phyloP scores from a whole-genome alignment of 495 filamentous ascomycete species.

The Aspergillus saccharolyticus region DNA sequence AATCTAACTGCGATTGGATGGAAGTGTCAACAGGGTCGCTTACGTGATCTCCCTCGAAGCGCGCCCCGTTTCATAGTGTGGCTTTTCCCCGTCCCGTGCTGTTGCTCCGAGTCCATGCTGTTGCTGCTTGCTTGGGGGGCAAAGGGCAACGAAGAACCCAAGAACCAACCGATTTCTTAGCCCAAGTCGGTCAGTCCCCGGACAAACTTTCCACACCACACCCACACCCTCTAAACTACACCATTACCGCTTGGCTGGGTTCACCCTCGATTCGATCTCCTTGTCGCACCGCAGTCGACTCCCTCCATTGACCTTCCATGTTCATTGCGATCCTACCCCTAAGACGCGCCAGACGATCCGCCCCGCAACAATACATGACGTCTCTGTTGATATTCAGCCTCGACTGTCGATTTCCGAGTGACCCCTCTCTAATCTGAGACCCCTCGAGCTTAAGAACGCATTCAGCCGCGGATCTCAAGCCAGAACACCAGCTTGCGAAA shows the following conservation, averaged over 20 bases:
- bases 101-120: constrained; percentile 3
- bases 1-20: neutral
- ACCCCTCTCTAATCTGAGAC: constrained; percentile 6
- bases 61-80: constrained; percentile 28
- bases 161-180: neutral
- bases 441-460: neutral
- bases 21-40: constrained; percentile 8
- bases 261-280: constrained; percentile 11
- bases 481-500: constrained; percentile 12
- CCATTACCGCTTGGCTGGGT: neutral
- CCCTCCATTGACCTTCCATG: neutral
- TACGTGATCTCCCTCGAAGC: constrained; percentile 31
- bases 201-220: neutral
- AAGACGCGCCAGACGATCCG: constrained; percentile 21
- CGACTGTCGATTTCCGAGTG: constrained; percentile 17
- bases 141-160: neutral
- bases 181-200: neutral
- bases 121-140: constrained; percentile 8
- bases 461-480: neutral
- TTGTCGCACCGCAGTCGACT: neutral
- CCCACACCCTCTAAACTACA: neutral
- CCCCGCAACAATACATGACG: constrained; percentile 37
- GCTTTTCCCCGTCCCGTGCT: constrained; percentile 35
- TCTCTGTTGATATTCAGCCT: constrained; percentile 37
- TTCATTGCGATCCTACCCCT: constrained; percentile 13